Evolutionary conservation across 2,329 filamentous ascomycete genomes (phyloP).

Genomic region (Camillea tinctor): DNA sequence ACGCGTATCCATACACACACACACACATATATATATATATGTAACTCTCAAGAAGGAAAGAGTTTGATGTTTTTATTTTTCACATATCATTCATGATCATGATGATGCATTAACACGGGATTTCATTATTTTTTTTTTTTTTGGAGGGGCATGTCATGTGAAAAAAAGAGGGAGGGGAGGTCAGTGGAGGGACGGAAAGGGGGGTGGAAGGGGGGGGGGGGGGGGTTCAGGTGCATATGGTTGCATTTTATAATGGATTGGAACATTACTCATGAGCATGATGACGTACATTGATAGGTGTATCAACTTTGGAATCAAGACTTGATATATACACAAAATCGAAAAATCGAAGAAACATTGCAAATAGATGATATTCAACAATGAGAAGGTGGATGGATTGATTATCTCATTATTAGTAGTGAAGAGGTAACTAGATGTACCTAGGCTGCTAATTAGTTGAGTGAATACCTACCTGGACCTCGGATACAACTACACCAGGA

Average conservation of each 20-base stretch:
- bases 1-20: background rate
- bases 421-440: too few relatives aligned
- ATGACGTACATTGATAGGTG: background rate
- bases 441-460: too few relatives aligned
- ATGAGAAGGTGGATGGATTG: too few relatives aligned
- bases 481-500: too few relatives aligned
- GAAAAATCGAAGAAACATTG: background rate
- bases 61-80: constrained; percentile 9
- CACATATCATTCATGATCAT: constrained; percentile 22
- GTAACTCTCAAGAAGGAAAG: constrained; percentile 6
- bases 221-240: background rate
- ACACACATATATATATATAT: constrained; percentile 18
- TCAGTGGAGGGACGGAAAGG: background rate
- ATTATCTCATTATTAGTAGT: too few relatives aligned
- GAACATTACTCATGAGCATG: background rate
- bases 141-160: background rate
- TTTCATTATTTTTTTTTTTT: background rate
- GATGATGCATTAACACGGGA: constrained; percentile 25
- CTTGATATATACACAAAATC: background rate
- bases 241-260: background rate
- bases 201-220: background rate
- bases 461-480: too few relatives aligned
- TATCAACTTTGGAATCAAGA: background rate
- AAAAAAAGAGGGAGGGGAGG: background rate
- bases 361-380: too few relatives aligned